A percentile compares a stretch with the other conserved stretches of the same genome.
These are phyloP conservation scores for Exophiala viscosa DNA, from an alignment of 2,329 filamentous ascomycete genomes.

Conservation along the genomic window DNA sequence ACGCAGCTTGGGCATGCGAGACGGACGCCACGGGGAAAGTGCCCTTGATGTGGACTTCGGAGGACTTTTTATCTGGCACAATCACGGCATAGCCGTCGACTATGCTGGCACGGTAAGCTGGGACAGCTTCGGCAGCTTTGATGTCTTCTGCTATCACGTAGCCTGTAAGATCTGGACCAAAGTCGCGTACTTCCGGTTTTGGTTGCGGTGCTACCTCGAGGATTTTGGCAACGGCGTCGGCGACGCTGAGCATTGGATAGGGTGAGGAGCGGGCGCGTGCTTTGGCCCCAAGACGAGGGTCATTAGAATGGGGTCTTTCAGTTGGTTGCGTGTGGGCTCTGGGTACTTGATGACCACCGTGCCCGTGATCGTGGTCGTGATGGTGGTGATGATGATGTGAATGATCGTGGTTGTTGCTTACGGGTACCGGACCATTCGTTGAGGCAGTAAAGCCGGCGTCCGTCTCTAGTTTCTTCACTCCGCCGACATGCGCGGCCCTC, in stretches of 20 bases:
- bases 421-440: constrained; percentile 11
- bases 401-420: constrained; percentile 14
- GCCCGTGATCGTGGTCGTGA: constrained; percentile 47
- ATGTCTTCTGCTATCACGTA: constrained; percentile 81
- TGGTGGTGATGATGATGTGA: constrained; percentile 29
- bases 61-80: constrained; percentile 41
- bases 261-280: constrained; percentile 79
- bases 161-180: constrained; percentile 62
- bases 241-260: constrained; percentile 85
- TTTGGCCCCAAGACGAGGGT: constrained; percentile 57
- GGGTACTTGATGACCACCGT: constrained; percentile 56
- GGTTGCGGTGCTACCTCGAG: constrained; percentile 67
- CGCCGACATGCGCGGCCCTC: constrained; percentile 71
- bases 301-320: constrained; percentile 56
- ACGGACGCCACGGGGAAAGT: constrained; percentile 81
- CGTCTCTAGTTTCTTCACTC: constrained; percentile 75
- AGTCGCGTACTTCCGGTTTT: constrained; percentile 57
- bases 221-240: constrained; percentile 73
- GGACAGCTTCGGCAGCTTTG: constrained; percentile 74
- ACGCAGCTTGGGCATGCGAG: constrained; percentile 76
- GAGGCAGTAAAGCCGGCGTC: constrained; percentile 63
- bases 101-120: constrained; percentile 91
- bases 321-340: constrained; percentile 69
- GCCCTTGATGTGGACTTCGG: constrained; percentile 60
- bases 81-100: constrained; percentile 94